Base-by-base conservation (phyloP, 805 yeast genomes). In the Starmerella bombi region DNA sequence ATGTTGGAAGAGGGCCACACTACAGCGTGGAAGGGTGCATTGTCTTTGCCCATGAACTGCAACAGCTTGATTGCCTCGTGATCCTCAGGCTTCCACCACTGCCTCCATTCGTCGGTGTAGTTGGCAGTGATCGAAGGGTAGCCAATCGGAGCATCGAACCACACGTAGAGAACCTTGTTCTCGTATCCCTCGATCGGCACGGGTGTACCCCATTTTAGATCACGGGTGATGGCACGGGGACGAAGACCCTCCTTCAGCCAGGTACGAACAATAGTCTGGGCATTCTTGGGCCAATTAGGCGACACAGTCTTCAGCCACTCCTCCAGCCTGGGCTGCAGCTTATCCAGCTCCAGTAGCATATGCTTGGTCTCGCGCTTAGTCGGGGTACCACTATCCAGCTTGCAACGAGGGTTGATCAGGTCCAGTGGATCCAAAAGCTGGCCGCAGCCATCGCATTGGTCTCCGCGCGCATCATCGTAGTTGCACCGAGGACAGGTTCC, bases 31-130 rank as follows among this genome's bases (percentile, higher is more conserved):
- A 91, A 91, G 25, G 97, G 96, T 55, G 86, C 96, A 58, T 91
- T 91, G 63, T 91, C 99, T 62, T 91, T 91, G 63, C 99, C 99
- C 99, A 91, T 91, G 62, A 91, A 91, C 67, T 91, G 99, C 61
- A 82, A 84, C 51, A 91, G 67, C 50, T 80, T 64, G 48, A 91
- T 95, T 47, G 85, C 60, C 40, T 85, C 84, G n/a, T 94, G 93
- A 57, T 80, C 69, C 17, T 39, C 38, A 12, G 52, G 52, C 54
- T 74, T 75, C 99, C 99, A 91, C 98, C 98, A 88, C 52, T 74
- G 59, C 54, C 71, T 65, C 97, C 97, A 88, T 39, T 70, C 71
- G 32, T 70, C 61, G 15, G 84, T 76, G 64, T 88, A 93, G 60
- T 80, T 80, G 20, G 97, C 96, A 22, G 99, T 91, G 57, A 91